Evolutionary conservation across 306 rosid genomes (phyloP).

Genomic region (Phaseolus lunatus): DNA sequence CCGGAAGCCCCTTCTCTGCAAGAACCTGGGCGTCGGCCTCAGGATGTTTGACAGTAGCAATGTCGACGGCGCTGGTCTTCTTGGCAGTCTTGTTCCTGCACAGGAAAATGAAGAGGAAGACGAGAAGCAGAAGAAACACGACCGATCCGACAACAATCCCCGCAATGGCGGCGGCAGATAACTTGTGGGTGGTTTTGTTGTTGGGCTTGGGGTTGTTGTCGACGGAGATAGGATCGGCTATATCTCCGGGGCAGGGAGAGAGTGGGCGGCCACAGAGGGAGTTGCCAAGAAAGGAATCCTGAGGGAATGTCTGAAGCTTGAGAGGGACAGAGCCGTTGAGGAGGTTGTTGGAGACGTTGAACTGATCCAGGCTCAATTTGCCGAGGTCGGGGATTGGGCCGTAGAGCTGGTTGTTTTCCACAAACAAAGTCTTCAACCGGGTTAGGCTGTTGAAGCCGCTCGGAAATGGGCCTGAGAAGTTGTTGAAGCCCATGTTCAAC

Average conservation of each 20-base stretch:
- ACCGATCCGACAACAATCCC: constrained; percentile 70
- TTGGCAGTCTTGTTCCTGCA: constrained; percentile 57
- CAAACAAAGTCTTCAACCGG: constrained; percentile 56
- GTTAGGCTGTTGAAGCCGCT: constrained; percentile 45
- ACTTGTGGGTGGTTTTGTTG: constrained; percentile 15
- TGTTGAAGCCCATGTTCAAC: constrained; percentile 66
- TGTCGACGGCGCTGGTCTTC: constrained; percentile 56
- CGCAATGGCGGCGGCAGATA: constrained; percentile 65
- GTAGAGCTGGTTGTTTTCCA: constrained; percentile 53
- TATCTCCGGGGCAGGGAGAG: constrained; percentile 51
- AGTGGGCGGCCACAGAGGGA: constrained; percentile 72
- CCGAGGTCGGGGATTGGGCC: constrained; percentile 57
- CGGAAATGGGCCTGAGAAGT: constrained; percentile 60
- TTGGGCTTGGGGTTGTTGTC: neutral
- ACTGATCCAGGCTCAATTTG: constrained; percentile 51
- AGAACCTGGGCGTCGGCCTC: constrained; percentile 47
- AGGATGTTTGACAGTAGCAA: constrained; percentile 49
- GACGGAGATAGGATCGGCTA: constrained; percentile 27
- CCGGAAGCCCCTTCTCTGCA: constrained; percentile 44
- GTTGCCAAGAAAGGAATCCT: constrained; percentile 61
- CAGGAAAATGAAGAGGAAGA: constrained; percentile 47
- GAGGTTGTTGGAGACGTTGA: constrained; percentile 66
- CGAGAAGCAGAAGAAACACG: constrained; percentile 51
- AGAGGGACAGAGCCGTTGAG: constrained; percentile 68
- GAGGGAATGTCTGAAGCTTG: constrained; percentile 48